A percentile compares a stretch with the other conserved stretches of the same genome.
Evolutionary conservation across 345 rosid genomes (phyloP).

Genomic region (Eucalyptus leucophloia): DNA sequence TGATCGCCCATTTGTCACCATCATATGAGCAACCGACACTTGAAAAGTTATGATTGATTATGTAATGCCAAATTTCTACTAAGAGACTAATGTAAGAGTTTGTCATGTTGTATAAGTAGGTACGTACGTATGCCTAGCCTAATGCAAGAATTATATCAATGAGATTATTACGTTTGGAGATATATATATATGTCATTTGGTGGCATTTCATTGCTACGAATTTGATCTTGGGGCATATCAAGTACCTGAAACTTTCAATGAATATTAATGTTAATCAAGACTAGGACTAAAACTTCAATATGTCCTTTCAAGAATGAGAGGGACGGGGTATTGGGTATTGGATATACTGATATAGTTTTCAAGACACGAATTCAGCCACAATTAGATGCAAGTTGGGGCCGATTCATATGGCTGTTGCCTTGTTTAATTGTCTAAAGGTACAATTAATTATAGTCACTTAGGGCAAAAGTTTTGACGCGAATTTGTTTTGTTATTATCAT

Average conservation of each 20-base stretch:
- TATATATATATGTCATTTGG: background rate
- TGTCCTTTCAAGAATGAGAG: background rate
- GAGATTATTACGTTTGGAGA: background rate
- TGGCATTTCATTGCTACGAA: background rate
- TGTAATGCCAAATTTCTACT: background rate
- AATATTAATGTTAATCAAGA: background rate
- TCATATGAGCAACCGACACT: background rate
- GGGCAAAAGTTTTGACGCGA: fast-evolving
- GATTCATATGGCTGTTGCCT: background rate
- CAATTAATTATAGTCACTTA: no score
- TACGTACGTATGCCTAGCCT: background rate
- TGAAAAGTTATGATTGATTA: background rate
- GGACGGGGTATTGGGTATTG: background rate
- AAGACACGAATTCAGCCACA: background rate
- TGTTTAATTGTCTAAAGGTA: no score
- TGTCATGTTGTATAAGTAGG: background rate
- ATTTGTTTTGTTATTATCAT: no score
- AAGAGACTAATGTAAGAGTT: background rate
- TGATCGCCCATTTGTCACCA: constrained; percentile 2
- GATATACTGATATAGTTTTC: background rate
- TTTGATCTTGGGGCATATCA: no score
- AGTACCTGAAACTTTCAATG: background rate
- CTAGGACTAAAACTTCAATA: background rate
- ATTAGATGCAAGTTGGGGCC: background rate
- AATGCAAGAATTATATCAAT: background rate